Conservation (phyloP, 164 flowering plant species). For the Pachysandra terminalis region DNA sequence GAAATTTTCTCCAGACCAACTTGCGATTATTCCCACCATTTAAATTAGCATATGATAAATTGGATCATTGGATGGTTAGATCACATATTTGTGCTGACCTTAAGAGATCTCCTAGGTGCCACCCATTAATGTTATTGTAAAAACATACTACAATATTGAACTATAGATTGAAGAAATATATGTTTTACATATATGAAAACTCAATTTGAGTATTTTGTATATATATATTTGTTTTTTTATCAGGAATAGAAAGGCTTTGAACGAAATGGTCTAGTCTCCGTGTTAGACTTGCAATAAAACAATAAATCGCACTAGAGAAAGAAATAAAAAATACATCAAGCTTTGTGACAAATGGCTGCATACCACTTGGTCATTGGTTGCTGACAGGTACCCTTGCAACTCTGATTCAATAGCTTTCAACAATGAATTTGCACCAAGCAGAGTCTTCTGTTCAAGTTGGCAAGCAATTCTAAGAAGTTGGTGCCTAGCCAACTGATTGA, state of each 20-base stretch:
- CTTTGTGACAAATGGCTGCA: constrained; percentile 7
- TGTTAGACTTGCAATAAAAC: not conserved
- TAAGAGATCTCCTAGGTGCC: not conserved
- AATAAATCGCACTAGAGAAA: not conserved
- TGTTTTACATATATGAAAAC: too few species aligned
- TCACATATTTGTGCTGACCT: not conserved
- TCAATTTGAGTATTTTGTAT: too few species aligned
- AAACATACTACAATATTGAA: too few species aligned
- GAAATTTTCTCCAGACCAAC: too few species aligned
- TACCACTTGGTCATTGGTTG: constrained; percentile 91
- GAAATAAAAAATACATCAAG: constrained; percentile 1
- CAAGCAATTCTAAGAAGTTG: constrained; percentile 88
- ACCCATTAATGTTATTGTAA: not conserved
- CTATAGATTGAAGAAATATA: too few species aligned
- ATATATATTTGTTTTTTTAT: too few species aligned
- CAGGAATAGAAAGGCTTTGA: not conserved
- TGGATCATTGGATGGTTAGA: not conserved
- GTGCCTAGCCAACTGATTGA: constrained; percentile 85
- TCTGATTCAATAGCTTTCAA: constrained; percentile 92
- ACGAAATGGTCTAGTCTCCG: not conserved
- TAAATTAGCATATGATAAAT: not conserved
- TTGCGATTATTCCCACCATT: not conserved
- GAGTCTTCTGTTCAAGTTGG: constrained; percentile 86
- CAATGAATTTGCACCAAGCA: constrained; percentile 89
- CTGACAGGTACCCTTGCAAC: constrained; percentile 75